Percentiles rank a stretch among this genome's conserved stretches.
phyloP scores from a whole-genome alignment of 306 rosid species.

The Crotalaria pallida region DNA sequence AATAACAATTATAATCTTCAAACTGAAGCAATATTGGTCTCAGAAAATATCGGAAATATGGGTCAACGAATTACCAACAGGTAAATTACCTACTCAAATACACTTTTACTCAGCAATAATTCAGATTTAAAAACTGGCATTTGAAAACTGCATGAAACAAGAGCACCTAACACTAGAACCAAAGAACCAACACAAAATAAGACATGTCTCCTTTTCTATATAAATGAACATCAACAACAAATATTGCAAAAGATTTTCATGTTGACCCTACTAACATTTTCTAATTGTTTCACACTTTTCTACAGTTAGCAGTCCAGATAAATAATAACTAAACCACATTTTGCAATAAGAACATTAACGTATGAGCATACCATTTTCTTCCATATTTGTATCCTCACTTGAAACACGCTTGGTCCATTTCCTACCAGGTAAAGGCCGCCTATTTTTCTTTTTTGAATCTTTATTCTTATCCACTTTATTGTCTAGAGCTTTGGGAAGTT shows the following conservation, averaged over 20 bases:
- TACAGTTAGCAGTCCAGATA: not conserved
- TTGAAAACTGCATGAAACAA: slow-evolving; percentile 9
- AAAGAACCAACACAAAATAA: not conserved
- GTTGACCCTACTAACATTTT: not conserved
- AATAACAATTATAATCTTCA: not conserved
- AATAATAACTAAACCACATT: slow-evolving; percentile 1
- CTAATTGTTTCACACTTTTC: not conserved
- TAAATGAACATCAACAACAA: not conserved
- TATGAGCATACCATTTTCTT: slow-evolving; percentile 54
- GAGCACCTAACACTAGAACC: not conserved
- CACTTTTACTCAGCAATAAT: not conserved
- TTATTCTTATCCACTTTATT: slow-evolving; percentile 30
- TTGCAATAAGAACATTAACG: slow-evolving; percentile 6
- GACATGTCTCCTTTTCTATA: not conserved
- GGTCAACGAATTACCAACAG: not conserved
- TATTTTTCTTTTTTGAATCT: slow-evolving; percentile 40
- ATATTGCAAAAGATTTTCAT: not conserved
- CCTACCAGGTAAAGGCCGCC: slow-evolving; percentile 83
- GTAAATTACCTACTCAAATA: not conserved
- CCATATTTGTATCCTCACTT: slow-evolving; percentile 46
- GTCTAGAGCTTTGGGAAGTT: slow-evolving; percentile 39
- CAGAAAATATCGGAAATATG: not conserved
- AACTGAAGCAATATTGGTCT: not conserved
- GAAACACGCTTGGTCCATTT: slow-evolving; percentile 68
- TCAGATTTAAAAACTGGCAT: slow-evolving; percentile 1